Evolutionary conservation across 768 basidiomycete genomes (phyloP).

Genomic region (Kondoa subrosea): DNA sequence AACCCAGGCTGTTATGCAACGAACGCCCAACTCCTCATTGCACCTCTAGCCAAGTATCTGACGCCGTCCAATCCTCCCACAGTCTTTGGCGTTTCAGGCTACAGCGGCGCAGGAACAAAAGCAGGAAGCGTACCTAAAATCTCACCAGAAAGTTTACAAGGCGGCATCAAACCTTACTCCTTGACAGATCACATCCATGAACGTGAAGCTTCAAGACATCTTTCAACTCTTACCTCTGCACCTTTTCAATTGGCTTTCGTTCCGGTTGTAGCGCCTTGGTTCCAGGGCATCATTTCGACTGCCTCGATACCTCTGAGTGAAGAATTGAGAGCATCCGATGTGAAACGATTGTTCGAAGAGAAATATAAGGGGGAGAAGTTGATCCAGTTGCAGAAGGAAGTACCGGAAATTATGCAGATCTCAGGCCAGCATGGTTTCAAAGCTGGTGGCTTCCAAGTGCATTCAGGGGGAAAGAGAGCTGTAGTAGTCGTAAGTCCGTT

Average conservation of each 20-base stretch:
- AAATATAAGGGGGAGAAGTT: constrained; percentile 61
- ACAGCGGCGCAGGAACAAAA: constrained; percentile 84
- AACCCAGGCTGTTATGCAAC: constrained; percentile 98
- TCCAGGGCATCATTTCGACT: constrained; percentile 84
- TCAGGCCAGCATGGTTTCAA: constrained; percentile 73
- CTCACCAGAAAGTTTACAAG: constrained; percentile 51
- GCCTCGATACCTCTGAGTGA: constrained; percentile 61
- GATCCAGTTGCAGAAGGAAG: constrained; percentile 48
- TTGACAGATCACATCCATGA: constrained; percentile 98
- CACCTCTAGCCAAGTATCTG: constrained; percentile 64
- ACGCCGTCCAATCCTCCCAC: constrained; percentile 44
- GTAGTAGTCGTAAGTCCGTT: constrained; percentile 59
- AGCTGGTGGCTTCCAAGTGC: constrained; percentile 85
- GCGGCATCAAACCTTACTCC: constrained; percentile 66
- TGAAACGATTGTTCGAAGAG: constrained; percentile 55
- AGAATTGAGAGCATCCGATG: constrained; percentile 51
- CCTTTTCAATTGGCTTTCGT: constrained; percentile 57
- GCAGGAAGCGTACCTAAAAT: constrained; percentile 68
- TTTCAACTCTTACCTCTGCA: constrained; percentile 62
- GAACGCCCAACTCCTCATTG: constrained; percentile 74
- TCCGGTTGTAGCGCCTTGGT: constrained; percentile 80
- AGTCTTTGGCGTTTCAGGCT: constrained; percentile 83
- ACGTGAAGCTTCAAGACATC: constrained; percentile 75
- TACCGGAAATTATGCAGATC: constrained; percentile 56
- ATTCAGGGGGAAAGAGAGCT: constrained; percentile 68